Percentiles rank a stretch among this genome's conserved stretches.
These are phyloP conservation scores for Smallanthus sonchifolius DNA, from an alignment of 129 eudicot genomes.

Conservation along the genomic window DNA sequence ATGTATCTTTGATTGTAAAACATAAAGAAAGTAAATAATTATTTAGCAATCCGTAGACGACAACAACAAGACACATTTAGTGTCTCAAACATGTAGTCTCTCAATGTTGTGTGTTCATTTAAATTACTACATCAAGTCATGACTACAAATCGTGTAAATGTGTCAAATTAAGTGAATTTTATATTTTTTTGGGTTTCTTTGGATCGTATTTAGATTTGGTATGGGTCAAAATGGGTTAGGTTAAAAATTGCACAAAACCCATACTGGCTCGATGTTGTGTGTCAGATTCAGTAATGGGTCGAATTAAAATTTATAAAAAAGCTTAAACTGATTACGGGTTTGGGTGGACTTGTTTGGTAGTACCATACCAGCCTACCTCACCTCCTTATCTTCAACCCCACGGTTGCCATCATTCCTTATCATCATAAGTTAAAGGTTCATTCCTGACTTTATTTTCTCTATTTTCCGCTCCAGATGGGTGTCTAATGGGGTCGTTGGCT, in stretches of 20 bases:
- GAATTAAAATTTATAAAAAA: not conserved
- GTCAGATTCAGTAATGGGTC: not conserved
- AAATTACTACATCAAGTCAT: too few relatives aligned
- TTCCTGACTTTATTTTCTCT: not conserved
- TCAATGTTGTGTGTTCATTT: not conserved
- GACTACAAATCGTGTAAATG: not conserved
- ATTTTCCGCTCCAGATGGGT: constrained; percentile 60
- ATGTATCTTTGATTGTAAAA: not conserved
- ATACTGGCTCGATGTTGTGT: not conserved
- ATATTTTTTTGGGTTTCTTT: not conserved
- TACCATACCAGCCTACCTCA: not conserved
- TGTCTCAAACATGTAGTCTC: not conserved
- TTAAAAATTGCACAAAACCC: not conserved
- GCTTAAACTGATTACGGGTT: not conserved
- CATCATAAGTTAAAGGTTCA: not conserved
- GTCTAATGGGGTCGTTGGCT: constrained; percentile 95
- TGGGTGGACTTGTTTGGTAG: not conserved
- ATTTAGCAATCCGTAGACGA: not conserved
- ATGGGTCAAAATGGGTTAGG: not conserved
- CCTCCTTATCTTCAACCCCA: not conserved
- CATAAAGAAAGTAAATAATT: not conserved
- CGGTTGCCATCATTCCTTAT: not conserved
- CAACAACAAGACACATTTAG: not conserved
- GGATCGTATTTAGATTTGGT: not conserved
- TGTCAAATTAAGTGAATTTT: not conserved